phyloP scores from a whole-genome alignment of 208 protist genomes.

The Phytomonas francai region DNA sequence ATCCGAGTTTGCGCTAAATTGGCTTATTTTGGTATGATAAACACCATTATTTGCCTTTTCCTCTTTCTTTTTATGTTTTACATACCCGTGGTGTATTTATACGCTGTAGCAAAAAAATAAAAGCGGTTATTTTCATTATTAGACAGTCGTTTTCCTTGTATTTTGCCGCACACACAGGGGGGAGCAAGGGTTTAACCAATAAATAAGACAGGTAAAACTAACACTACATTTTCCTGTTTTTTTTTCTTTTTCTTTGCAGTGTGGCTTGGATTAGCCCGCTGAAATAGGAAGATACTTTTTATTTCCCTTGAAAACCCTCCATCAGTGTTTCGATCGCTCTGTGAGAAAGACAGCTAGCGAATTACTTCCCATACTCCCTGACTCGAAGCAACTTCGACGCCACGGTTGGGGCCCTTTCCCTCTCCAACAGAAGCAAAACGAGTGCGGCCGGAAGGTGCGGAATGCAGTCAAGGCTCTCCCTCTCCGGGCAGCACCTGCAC shows the following conservation, averaged over 20 bases:
- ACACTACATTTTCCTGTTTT: slow-evolving; percentile 12
- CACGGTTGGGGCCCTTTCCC: too few species aligned
- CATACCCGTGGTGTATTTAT: neutral
- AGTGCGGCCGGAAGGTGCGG: too few species aligned
- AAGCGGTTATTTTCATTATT: neutral
- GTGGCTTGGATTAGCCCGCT: neutral
- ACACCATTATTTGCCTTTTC: neutral
- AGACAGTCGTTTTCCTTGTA: neutral
- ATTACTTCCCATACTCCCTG: too few species aligned
- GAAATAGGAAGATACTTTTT: neutral
- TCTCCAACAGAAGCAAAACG: too few species aligned
- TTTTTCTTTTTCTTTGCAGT: slow-evolving; percentile 5
- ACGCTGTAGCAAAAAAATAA: neutral
- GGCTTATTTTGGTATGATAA: neutral
- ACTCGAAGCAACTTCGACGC: too few species aligned
- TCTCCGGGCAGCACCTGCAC: too few species aligned
- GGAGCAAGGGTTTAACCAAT: neutral
- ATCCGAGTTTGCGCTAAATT: neutral
- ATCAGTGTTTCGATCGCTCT: too few species aligned
- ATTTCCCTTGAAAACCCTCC: neutral
- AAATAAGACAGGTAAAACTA: slow-evolving; percentile 3
- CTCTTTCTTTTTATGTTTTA: neutral
- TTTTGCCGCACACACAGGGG: neutral
- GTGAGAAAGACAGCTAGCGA: too few species aligned
- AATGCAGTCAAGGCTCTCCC: too few species aligned